Percentiles rank a stretch among this genome's conserved stretches.
Conservation (phyloP, 768 basidiomycete species). For the Hirschioporus abietinus region DNA sequence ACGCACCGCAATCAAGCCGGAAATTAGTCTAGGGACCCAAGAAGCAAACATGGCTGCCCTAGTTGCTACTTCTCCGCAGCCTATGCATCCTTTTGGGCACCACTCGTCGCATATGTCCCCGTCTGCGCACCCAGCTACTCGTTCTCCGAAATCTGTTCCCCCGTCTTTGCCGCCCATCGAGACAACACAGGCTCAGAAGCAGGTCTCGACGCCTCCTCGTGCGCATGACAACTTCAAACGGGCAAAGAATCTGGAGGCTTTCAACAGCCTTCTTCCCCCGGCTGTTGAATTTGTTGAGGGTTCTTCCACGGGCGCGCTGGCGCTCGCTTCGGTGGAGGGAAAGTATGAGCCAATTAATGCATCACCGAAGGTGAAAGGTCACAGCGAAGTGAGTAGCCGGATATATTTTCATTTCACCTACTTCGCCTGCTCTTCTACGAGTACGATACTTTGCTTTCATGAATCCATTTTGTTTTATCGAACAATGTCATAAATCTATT, state of each 20-base stretch:
- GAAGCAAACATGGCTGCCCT: neutral
- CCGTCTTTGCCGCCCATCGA: neutral
- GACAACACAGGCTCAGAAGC: neutral
- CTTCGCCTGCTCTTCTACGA: conserved; percentile 5
- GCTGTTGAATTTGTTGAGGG: conserved; percentile 81
- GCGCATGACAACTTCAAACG: conserved; percentile 56
- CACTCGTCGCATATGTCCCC: neutral
- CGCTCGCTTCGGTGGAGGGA: conserved; percentile 50
- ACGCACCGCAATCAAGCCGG: neutral
- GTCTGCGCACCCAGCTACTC: neutral
- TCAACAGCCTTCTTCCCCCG: conserved; percentile 76
- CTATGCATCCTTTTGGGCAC: neutral
- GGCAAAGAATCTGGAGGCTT: conserved; percentile 65
- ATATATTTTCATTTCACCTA: conserved; percentile 3
- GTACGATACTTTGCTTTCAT: neutral
- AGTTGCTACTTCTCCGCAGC: neutral
- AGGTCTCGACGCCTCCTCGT: conserved; percentile 16
- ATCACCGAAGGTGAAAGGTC: conserved; percentile 45
- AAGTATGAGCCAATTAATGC: conserved; percentile 82
- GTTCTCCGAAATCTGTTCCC: neutral
- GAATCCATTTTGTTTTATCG: too few species aligned
- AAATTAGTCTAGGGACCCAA: neutral
- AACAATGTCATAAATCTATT: neutral
- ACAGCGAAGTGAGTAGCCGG: conserved; percentile 37
- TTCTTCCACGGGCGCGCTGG: conserved; percentile 70